Base-by-base conservation (phyloP, 2,329 filamentous ascomycete genomes). In the Nemania abortiva region DNA sequence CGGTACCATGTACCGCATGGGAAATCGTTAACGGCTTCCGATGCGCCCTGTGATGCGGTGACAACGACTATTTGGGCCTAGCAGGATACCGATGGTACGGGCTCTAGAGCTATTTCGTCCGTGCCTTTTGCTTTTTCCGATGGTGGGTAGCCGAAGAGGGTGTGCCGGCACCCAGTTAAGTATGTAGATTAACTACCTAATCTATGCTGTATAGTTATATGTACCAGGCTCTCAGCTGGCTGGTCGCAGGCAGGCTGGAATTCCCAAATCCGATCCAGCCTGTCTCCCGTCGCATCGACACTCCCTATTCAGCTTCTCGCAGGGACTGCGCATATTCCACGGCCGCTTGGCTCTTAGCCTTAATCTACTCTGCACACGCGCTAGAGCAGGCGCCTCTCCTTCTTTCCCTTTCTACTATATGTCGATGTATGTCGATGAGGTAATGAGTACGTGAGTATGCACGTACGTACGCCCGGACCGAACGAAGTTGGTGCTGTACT, bases 261-360 rank as follows among this genome's bases (percentile, higher is more conserved):
- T 55, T 22, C 24, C 39, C 49, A 27, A 29, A 54, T 31, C 11
- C 20, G 39, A 24, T 24, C 27, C 15, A 45, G 37, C 54, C 15
- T n/a, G 29, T 47, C 18, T 29, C 5, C n/a, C 13, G 22, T 56
- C 49, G 54, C 39, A 24, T 20, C 29, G 42, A 54, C 27, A 49
- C 31, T 55, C 61, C 66, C 31, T 10, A 60, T 55, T 65, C 62
- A 53, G 66, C 66, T 39, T 20, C 37, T 55, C 45, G 49, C 52
- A 55, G 47, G 63, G 65, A 52, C 37, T 13, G 53, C 34, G 59
- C 65, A 57, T 50, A 20, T 27, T 27, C 24, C 31, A 18, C 22
- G 15, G 6, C 22, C 42, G 10, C 42, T 22, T 49, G 42, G 15
- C 13, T 7, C 11, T n/a, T 52, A 53, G 22, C 20, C 34, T 63